phyloP scores from a whole-genome alignment of 805 yeast species.

The Saccharomyces eubayanus region DNA sequence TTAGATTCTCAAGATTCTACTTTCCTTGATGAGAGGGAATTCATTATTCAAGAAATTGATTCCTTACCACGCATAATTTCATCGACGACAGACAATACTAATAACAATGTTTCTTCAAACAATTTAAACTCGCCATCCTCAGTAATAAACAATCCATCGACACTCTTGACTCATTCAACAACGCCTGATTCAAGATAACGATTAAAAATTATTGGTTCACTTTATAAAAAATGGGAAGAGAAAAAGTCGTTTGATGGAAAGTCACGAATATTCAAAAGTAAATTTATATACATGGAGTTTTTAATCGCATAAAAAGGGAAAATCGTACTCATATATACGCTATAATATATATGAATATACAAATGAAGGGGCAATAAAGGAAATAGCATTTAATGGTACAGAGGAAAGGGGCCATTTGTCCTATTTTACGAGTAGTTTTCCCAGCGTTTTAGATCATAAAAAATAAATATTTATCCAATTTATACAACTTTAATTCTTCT shows the following conservation, averaged over 20 bases:
- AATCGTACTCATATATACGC: not conserved
- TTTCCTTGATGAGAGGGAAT: conserved; percentile 72
- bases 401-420: not conserved
- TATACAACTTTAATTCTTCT: not conserved
- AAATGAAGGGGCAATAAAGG: too few species aligned
- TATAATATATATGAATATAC: not conserved
- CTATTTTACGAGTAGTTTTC: not conserved
- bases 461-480: not conserved
- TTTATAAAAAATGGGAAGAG: not conserved
- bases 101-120: not conserved
- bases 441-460: not conserved
- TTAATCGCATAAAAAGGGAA: not conserved
- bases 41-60: conserved; percentile 66
- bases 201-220: not conserved
- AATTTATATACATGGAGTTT: not conserved
- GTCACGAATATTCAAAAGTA: not conserved
- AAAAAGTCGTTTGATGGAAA: not conserved
- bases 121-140: not conserved
- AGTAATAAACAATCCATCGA: not conserved
- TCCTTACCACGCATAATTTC: conserved; percentile 53
- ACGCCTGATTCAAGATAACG: not conserved
- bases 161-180: not conserved
- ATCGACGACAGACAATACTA: conserved; percentile 13
- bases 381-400: not conserved
- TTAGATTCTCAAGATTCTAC: conserved; percentile 49